Conservation (phyloP, 2,329 filamentous ascomycete genomes). For the Seiridium unicorne region DNA sequence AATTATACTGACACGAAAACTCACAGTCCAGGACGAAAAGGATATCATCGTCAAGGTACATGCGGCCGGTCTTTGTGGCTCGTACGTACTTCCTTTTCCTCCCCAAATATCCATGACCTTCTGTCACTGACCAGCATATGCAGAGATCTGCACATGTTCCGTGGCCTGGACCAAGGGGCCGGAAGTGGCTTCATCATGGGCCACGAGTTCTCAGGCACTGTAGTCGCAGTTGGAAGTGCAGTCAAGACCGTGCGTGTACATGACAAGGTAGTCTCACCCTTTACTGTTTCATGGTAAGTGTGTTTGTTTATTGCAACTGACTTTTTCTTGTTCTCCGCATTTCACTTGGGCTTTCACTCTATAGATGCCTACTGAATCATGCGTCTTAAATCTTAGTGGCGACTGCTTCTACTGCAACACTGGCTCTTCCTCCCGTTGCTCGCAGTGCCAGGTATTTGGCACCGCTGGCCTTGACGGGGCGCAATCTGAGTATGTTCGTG, state of each 20-base stretch:
- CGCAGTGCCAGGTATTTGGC: constrained; percentile 71
- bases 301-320: no score
- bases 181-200: constrained; percentile 67
- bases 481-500: constrained; percentile 79
- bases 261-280: constrained; percentile 79
- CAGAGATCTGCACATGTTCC: constrained; percentile 63
- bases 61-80: constrained; percentile 83
- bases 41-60: constrained; percentile 75
- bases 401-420: constrained; percentile 80
- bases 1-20: background rate
- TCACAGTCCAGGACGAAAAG: background rate
- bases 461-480: constrained; percentile 68
- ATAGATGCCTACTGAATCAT: no score
- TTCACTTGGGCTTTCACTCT: no score
- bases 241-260: constrained; percentile 71
- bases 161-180: constrained; percentile 74
- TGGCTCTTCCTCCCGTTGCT: constrained; percentile 75
- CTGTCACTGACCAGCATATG: background rate
- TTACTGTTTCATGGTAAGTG: constrained; percentile 67
- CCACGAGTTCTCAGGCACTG: constrained; percentile 81
- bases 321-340: no score
- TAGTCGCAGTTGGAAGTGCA: constrained; percentile 64
- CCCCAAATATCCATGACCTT: constrained; percentile 33
- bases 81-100: constrained; percentile 53
- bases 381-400: no score